Conservation (phyloP, 345 rosid genomes). For the Bretschneidera sinensis region DNA sequence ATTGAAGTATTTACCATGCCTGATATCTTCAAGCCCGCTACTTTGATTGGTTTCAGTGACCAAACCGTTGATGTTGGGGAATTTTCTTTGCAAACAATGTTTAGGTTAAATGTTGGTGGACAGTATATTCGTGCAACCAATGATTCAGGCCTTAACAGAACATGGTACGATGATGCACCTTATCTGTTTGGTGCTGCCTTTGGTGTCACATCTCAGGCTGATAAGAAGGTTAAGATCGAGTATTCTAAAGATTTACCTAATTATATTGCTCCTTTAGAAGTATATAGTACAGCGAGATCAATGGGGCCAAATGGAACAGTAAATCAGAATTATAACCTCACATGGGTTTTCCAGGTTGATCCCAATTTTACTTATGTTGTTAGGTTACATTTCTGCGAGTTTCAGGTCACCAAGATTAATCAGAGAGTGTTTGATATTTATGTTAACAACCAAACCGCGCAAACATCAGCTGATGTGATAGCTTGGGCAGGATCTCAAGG, state of each 20-base stretch:
- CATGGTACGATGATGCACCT: constrained; percentile 57
- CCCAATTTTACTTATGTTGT: constrained; percentile 48
- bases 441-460: constrained; percentile 45
- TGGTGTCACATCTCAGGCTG: constrained; percentile 27
- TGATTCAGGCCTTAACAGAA: constrained; percentile 41
- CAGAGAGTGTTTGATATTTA: constrained; percentile 49
- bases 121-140: constrained; percentile 31
- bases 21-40: constrained; percentile 30
- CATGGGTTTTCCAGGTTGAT: constrained; percentile 58
- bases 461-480: constrained; percentile 40
- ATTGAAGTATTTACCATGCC: constrained; percentile 48
- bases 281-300: constrained; percentile 39
- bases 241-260: constrained; percentile 20
- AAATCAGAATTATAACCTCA: constrained; percentile 39
- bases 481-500: constrained; percentile 42
- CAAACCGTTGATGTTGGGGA: constrained; percentile 16
- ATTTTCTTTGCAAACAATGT: constrained; percentile 46
- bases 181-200: constrained; percentile 33
- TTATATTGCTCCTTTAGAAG: constrained; percentile 38
- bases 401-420: constrained; percentile 22
- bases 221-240: constrained; percentile 15
- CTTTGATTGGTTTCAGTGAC: constrained; percentile 33
- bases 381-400: constrained; percentile 60
- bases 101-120: constrained; percentile 54
- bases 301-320: constrained; percentile 38